phyloP scores from a whole-genome alignment of 2,329 filamentous ascomycete genomes.

The Calonectria crousiana region DNA sequence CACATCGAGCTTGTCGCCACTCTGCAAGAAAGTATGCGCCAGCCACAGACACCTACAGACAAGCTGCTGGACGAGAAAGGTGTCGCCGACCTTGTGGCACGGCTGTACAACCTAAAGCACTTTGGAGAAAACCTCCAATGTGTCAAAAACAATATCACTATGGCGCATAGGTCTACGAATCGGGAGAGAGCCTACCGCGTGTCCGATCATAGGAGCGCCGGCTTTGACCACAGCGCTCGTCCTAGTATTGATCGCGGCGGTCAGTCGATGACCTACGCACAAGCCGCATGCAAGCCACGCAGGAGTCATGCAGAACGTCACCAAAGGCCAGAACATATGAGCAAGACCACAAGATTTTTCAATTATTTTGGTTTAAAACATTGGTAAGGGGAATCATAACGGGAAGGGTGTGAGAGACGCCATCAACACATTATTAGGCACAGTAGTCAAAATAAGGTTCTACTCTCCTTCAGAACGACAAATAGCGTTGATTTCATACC shows the following conservation, averaged over 20 bases:
- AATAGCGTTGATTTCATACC: background rate
- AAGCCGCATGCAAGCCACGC: background rate
- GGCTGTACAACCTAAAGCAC: constrained; percentile 28
- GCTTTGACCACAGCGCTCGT: background rate
- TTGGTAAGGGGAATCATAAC: background rate
- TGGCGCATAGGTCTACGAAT: background rate
- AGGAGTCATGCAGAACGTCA: background rate
- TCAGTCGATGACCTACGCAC: background rate
- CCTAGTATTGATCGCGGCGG: background rate
- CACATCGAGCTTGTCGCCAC: constrained; percentile 30
- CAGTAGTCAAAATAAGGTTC: background rate
- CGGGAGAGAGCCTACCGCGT: background rate
- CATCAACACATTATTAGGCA: background rate
- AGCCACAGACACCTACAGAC: background rate
- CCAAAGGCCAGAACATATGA: background rate
- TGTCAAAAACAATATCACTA: constrained; percentile 6
- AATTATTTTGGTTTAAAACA: background rate
- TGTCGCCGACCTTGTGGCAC: constrained; percentile 1
- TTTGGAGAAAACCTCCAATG: constrained; percentile 23
- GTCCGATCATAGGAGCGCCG: background rate
- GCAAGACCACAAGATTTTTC: background rate
- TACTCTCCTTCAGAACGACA: background rate
- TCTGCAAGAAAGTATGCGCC: constrained; percentile 24
- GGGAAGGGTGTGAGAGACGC: background rate
- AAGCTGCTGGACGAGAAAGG: constrained; percentile 15